Conservation (phyloP, 495 filamentous ascomycete genomes). For the Stereocaulon alpinum region DNA sequence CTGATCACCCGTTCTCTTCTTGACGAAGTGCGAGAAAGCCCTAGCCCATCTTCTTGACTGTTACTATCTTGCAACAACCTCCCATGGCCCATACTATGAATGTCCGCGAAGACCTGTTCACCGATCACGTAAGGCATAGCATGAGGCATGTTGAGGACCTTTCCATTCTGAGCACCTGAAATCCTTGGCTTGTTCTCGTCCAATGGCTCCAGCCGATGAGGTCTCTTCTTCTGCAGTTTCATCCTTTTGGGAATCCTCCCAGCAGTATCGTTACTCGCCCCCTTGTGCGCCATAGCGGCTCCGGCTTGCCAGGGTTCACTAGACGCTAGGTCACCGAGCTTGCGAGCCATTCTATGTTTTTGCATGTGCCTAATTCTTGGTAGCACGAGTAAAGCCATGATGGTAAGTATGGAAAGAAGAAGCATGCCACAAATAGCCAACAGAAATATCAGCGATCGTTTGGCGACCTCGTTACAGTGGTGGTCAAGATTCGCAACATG, state of each 20-base stretch:
- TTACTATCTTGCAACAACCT: neutral
- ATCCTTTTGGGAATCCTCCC: neutral
- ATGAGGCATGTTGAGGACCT: neutral
- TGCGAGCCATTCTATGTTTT: no score
- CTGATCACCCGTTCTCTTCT: neutral
- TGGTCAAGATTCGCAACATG: neutral
- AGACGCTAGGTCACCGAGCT: neutral
- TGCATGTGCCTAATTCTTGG: neutral
- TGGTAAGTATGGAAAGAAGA: neutral
- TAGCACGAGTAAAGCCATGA: neutral
- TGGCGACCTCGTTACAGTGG: neutral
- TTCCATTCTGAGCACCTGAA: neutral
- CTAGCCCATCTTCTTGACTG: constrained; percentile 6
- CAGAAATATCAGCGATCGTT: neutral
- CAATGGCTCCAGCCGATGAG: neutral
- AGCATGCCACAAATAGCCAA: neutral
- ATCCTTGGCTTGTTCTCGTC: neutral
- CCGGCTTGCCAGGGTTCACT: neutral
- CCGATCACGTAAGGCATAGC: neutral
- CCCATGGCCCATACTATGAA: constrained; percentile 4
- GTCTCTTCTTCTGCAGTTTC: neutral
- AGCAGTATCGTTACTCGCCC: neutral
- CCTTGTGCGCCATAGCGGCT: neutral
- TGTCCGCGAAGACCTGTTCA: neutral
- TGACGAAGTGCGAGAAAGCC: constrained; percentile 1